Conservation (phyloP, 805 yeast species). For the Jamesozyma hellenica region DNA sequence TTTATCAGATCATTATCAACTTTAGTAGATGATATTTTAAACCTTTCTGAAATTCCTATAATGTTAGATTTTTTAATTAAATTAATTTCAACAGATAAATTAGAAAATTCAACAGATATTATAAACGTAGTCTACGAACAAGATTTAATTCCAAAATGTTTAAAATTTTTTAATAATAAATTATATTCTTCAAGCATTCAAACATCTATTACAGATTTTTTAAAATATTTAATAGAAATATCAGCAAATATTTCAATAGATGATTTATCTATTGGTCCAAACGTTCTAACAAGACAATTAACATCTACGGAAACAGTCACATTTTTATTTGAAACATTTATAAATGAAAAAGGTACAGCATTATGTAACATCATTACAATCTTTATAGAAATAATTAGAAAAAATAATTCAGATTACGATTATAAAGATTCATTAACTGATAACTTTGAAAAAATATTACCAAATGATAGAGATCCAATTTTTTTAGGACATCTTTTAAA, state of each 20-base stretch:
- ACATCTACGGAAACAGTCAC: slow-evolving; percentile 59
- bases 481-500: slow-evolving; percentile 75
- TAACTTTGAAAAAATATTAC: slow-evolving; percentile 74
- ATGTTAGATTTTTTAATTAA: slow-evolving; percentile 84
- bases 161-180: slow-evolving; percentile 54
- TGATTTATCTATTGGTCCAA: slow-evolving; percentile 85
- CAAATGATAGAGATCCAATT: slow-evolving; percentile 81
- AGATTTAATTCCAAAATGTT: slow-evolving; percentile 54
- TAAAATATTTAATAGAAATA: slow-evolving; percentile 85
- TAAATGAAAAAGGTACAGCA: slow-evolving; percentile 61
- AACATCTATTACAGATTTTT: slow-evolving; percentile 86
- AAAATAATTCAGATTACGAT: slow-evolving; percentile 93
- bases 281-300: slow-evolving; percentile 75
- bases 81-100: slow-evolving; percentile 84
- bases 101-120: slow-evolving; percentile 80
- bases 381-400: slow-evolving; percentile 84
- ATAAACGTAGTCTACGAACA: slow-evolving; percentile 71
- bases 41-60: slow-evolving; percentile 80
- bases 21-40: slow-evolving; percentile 49
- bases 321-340: slow-evolving; percentile 60
- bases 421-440: slow-evolving; percentile 66
- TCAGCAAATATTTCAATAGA: slow-evolving; percentile 84
- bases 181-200: slow-evolving; percentile 55
- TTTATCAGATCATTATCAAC: slow-evolving; percentile 41
- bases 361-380: slow-evolving; percentile 86